Base-by-base conservation (phyloP, 163 green algal genomes). In the Coccomyxa subellipsoidea region DNA sequence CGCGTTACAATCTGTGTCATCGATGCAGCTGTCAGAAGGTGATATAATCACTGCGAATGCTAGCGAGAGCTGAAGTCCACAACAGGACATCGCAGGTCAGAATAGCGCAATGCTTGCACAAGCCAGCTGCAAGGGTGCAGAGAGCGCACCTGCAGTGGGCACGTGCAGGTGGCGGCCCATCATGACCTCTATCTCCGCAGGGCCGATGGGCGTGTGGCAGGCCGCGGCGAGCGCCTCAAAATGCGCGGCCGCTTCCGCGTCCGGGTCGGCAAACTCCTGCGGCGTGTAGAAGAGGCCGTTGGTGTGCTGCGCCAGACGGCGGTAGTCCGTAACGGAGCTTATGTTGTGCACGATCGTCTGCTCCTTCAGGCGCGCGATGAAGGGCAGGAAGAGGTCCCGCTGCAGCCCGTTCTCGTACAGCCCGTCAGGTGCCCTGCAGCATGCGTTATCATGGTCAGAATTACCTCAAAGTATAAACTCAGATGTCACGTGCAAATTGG, bases 361-460 rank as follows among this genome's bases (percentile, higher is more conserved):
- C 32, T 90, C 88, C 89, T 96, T 93, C 31, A 98, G 89, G 3
- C 83, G 77, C 10, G 91, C 87, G 77, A 99, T 99, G 93, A 98
- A 98, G 21, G 96, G 97, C 84, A 99, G 83, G 87, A 99, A 99
- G 5, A 98, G 92, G 47, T 93, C 83, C 29, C 97, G 87, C 88
- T 99, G 96, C 83, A 99, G 90, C 18, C 97, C 97, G 10, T 91
- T 91, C 84, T 98, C 92, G 83, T 99, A 99, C 66, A 99, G 89
- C 18, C 92, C 85, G 34, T 97, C 91, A 7, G 97, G 97, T 7
- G 75, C 69, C 29, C 84, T 84, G 80, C 71, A 54, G 47, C 47
- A 59, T 18, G 23, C 3, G 15, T 1, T 59, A 12, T 18, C 47
- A 6, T 5, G n/a, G 47, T 59, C 47, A 59, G 47, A 12, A 59